Evolutionary conservation across 129 eudicot genomes (phyloP), one percentile per base, ranked within the genome.

Genomic region (Pseudognaphalium luteoalbum): DNA sequence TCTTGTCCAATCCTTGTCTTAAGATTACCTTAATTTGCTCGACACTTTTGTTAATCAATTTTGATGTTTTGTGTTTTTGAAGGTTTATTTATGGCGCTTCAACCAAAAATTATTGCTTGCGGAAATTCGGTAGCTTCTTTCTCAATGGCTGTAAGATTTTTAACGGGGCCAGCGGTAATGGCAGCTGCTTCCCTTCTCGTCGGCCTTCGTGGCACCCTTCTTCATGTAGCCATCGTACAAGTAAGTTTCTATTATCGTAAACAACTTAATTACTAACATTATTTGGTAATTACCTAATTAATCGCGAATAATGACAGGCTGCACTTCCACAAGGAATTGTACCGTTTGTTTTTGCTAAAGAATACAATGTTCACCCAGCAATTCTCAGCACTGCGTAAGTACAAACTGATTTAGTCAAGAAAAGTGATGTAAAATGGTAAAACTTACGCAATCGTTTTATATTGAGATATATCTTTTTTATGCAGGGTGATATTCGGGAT

Each of bases 261-360:
- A 17, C 60, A 25, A 11, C 7, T 41, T 25, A 25, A 25, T 25
- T 9, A 9, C 47, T 29, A 15, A 37, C 32, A 51, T 66, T 22
- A 4, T 28, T 17, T 62, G 9, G 17, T 44, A 1, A 62, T 61
- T 30, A 2, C 14, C 12, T 47, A 12, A 47, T 14, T 47, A 5
- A 4, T 47, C 17, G 17, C 25, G 58, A n/a, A 6, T 28, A 8
- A 61, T 21, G 47, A 77, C 33, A 93, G 98, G 98, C 98, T 14
- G 97, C 98, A 7, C 96, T 93, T 68, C 98, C 98, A 47, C 98
- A 93, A 88, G 98, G 98, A 76, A 93, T 93, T 68, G 98, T 93
- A 7, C 98, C 98, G 2, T 94, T 94, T 68, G 97, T 94, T 61
- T 94, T 91, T 58, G 98, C 98, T 7, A 94, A 91, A 78, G 98